Percentiles rank a stretch among this genome's conserved stretches.
phyloP scores from a whole-genome alignment of 768 basidiomycete genomes.

The Rhodocollybia butyracea region DNA sequence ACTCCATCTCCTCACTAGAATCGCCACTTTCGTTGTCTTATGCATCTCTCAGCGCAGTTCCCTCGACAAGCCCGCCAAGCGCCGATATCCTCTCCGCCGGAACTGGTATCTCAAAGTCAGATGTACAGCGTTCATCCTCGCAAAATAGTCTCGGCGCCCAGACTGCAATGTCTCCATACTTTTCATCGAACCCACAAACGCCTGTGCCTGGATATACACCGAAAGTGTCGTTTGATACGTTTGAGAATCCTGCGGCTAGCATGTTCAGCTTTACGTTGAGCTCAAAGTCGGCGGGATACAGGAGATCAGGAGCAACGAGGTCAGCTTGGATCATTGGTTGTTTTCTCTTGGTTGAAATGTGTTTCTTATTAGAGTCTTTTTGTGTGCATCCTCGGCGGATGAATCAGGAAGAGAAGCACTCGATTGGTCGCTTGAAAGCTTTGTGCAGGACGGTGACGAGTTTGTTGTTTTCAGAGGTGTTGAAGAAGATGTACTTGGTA shows the following conservation, averaged over 20 bases:
- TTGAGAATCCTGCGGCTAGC: conserved; percentile 73
- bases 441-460: conserved; percentile 90
- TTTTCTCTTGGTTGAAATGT: background rate
- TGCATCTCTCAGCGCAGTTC: background rate
- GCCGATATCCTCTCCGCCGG: background rate
- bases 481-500: conserved; percentile 82
- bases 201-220: conserved; percentile 18
- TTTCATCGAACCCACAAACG: conserved; percentile 1
- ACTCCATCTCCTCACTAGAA: background rate
- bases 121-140: background rate
- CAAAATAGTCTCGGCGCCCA: background rate
- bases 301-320: conserved; percentile 64
- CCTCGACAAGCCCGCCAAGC: background rate
- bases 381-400: conserved; percentile 85
- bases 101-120: background rate
- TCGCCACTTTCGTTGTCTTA: conserved; percentile 2
- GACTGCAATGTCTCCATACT: background rate
- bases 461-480: conserved; percentile 89
- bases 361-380: conserved; percentile 58
- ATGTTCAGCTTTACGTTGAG: conserved; percentile 89
- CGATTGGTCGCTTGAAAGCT: conserved; percentile 86
- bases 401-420: conserved; percentile 87
- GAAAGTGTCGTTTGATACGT: conserved; percentile 85
- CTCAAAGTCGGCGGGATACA: conserved; percentile 82
- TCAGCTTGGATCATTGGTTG: background rate